A percentile compares a stretch with the other conserved stretches of the same genome.
These are phyloP conservation scores for Xanthoceras sorbifolium DNA, from an alignment of 345 rosid genomes.

Conservation along the genomic window DNA sequence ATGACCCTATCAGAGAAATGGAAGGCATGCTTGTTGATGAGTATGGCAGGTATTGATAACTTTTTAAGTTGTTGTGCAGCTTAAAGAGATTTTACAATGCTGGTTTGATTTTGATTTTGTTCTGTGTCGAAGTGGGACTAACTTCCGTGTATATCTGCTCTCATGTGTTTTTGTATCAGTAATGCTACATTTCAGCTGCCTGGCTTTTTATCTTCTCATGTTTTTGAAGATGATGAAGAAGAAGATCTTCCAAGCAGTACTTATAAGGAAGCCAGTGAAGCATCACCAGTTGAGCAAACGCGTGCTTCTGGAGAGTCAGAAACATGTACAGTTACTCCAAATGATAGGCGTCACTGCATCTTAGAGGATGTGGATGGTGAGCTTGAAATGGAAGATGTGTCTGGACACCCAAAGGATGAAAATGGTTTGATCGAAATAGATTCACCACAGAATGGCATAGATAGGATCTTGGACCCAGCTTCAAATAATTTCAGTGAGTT, in stretches of 20 bases:
- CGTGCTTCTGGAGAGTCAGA: slow-evolving; percentile 49
- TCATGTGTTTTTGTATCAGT: slow-evolving; percentile 47
- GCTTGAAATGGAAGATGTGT: slow-evolving; percentile 88
- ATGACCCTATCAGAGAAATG: slow-evolving; percentile 97
- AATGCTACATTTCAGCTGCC: slow-evolving; percentile 88
- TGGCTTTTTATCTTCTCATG: slow-evolving; percentile 62
- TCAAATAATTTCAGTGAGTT: slow-evolving; percentile 28
- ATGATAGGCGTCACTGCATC: slow-evolving; percentile 66
- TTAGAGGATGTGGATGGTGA: slow-evolving; percentile 85
- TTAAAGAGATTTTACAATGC: background rate
- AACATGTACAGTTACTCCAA: slow-evolving; percentile 42
- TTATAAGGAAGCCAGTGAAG: slow-evolving; percentile 38
- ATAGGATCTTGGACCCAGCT: slow-evolving; percentile 29
- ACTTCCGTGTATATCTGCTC: slow-evolving; percentile 19
- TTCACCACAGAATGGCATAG: slow-evolving; percentile 34
- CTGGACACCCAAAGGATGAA: slow-evolving; percentile 66
- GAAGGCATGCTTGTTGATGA: slow-evolving; percentile 99
- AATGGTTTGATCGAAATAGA: slow-evolving; percentile 38
- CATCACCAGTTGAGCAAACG: slow-evolving; percentile 41
- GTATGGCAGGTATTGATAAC: slow-evolving; percentile 76
- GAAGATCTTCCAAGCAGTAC: slow-evolving; percentile 52
- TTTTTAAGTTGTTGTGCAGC: background rate
- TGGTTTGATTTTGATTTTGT: background rate
- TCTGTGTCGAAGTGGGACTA: background rate
- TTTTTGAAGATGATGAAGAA: slow-evolving; percentile 66